Evolutionary conservation across 768 basidiomycete genomes (phyloP).

Genomic region (Leccinum pellstonianum): DNA sequence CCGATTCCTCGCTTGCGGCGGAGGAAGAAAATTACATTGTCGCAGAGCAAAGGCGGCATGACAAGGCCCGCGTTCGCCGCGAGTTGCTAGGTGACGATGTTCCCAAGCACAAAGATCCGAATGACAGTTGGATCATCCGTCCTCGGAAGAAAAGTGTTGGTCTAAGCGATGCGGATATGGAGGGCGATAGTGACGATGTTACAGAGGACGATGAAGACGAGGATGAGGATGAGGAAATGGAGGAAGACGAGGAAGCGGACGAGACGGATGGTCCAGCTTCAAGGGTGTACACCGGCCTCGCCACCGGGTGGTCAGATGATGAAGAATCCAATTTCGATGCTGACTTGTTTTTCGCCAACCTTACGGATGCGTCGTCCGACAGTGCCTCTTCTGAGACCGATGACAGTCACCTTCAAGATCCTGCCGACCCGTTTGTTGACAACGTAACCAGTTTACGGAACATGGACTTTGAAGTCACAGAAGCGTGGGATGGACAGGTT

Average conservation of each 20-base stretch:
- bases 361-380: slow-evolving; percentile 54
- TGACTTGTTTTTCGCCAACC: slow-evolving; percentile 79
- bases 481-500: slow-evolving; percentile 75
- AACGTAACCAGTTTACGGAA: slow-evolving; percentile 37
- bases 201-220: slow-evolving; percentile 64
- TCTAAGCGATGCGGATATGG: slow-evolving; percentile 61
- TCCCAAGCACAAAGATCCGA: slow-evolving; percentile 39
- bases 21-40: slow-evolving; percentile 64
- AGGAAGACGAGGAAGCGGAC: slow-evolving; percentile 43
- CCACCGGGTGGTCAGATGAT: slow-evolving; percentile 76
- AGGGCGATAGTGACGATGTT: slow-evolving; percentile 54
- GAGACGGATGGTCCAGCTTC: slow-evolving; percentile 45
- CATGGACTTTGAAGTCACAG: slow-evolving; percentile 56
- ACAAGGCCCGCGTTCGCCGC: slow-evolving; percentile 55
- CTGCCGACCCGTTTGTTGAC: slow-evolving; percentile 24
- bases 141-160: slow-evolving; percentile 72
- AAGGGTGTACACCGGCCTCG: slow-evolving; percentile 58
- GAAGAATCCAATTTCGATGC: slow-evolving; percentile 80
- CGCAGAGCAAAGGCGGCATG: slow-evolving; percentile 44
- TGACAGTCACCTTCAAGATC: slow-evolving; percentile 44
- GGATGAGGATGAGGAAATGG: slow-evolving; percentile 33
- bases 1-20: slow-evolving; percentile 56
- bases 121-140: slow-evolving; percentile 66
- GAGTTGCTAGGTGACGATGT: slow-evolving; percentile 57
- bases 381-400: slow-evolving; percentile 41